Base-by-base conservation (phyloP, 441 rosid species). In the Viola pubescens region DNA sequence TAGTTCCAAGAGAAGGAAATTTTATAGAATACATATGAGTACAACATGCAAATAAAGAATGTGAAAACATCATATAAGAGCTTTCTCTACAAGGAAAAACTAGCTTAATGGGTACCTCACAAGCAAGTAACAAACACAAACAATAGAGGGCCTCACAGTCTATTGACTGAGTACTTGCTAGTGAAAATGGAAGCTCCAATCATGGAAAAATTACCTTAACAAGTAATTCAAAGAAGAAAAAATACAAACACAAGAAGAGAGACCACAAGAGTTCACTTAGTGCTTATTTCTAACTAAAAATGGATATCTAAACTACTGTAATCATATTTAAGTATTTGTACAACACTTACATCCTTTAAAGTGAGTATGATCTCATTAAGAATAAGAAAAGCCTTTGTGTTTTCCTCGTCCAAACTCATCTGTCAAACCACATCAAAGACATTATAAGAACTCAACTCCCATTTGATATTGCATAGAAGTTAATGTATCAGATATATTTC, bases 301-400 rank as follows among this genome's bases (percentile, higher is more conserved):
- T 5, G 7, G 9, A 13, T 47, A 54, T 41, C 5, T 9, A 41
- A 37, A n/a, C 37, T 46, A 40, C 56, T 4, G 45, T 10, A 58
- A 16, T 7, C 6, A 34, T 57, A 45, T 5, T 11, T 14, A 10
- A 14, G 0, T 13, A 44, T 63, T 63, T 61, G 58, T 49, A 43
- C 46, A 51, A 69, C 53, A 72, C 88, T 73, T 87, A 92, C 98
- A 78, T 86, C 90, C 75, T 94, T 94, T 63, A 85, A 76, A 46
- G 81, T 76, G 59, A 90, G 75, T 74, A 94, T 88, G 70, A 94
- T 86, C 79, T 94, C 97, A 71, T 88, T 89, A 60, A 94, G 86
- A 66, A 94, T 79, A 63, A 84, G 92, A 80, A 94, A 89, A 58
- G 83, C 85, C 80, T 80, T 88, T 41, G 79, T 75, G 70, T 77